Evolutionary conservation across 768 basidiomycete species (phyloP).

Genomic region (Podaxis sp.): DNA sequence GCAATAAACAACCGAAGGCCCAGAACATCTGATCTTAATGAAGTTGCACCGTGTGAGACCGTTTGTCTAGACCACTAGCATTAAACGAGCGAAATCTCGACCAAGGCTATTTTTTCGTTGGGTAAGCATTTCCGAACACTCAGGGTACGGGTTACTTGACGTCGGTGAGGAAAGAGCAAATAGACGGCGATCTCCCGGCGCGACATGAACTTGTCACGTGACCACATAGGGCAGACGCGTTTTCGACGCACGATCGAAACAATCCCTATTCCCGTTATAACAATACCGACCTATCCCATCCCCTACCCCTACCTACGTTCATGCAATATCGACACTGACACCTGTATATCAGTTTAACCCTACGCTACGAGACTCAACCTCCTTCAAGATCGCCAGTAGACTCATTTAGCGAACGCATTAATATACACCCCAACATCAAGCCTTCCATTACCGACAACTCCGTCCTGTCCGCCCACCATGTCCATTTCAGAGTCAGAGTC

Average conservation of each 20-base stretch:
- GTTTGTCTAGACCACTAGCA: background rate
- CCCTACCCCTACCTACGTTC: background rate
- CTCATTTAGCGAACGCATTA: background rate
- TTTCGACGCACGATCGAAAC: background rate
- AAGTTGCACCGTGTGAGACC: background rate
- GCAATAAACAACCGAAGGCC: background rate
- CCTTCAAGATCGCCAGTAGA: background rate
- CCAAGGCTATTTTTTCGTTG: background rate
- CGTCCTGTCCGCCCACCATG: slow-evolving; percentile 6
- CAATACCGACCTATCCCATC: background rate
- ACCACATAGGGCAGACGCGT: background rate
- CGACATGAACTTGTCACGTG: background rate
- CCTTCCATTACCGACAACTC: background rate
- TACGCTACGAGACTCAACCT: background rate
- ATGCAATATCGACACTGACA: background rate
- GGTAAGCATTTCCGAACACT: background rate
- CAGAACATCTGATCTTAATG: background rate
- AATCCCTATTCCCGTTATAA: background rate
- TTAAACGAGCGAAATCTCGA: background rate
- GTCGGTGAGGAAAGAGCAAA: background rate
- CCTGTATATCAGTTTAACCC: background rate
- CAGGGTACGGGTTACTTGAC: background rate
- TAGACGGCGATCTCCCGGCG: background rate
- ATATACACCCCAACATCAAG: background rate
- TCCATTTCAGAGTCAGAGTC: slow-evolving; percentile 17